A percentile compares a stretch with the other conserved stretches of the same genome.
phyloP scores from a whole-genome alignment of 345 rosid species.

The Durio zibethinus region DNA sequence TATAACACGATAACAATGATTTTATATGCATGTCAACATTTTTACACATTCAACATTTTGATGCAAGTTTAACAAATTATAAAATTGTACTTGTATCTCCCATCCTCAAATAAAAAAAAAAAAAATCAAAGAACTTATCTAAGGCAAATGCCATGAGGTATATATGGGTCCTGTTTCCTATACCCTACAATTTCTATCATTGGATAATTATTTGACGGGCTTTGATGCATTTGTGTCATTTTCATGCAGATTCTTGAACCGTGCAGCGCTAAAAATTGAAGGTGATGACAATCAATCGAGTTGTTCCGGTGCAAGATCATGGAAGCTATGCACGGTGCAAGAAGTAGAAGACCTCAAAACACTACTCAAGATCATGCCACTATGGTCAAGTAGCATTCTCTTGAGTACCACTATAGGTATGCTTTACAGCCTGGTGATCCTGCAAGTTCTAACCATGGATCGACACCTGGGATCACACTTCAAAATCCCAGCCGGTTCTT shows the following conservation, averaged over 20 bases:
- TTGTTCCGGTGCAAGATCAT: neutral
- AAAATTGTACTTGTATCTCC: too few relatives aligned
- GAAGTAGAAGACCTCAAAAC: slow-evolving; percentile 17
- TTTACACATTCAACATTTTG: too few relatives aligned
- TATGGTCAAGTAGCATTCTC: slow-evolving; percentile 7
- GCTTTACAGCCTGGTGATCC: neutral
- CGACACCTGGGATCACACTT: slow-evolving; percentile 1
- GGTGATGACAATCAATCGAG: neutral
- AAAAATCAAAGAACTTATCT: too few relatives aligned
- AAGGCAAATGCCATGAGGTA: too few relatives aligned
- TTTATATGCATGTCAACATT: too few relatives aligned
- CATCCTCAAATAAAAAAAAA: too few relatives aligned
- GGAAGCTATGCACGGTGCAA: slow-evolving; percentile 11
- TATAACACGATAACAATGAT: too few relatives aligned
- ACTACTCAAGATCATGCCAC: slow-evolving; percentile 12
- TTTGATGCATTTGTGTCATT: too few relatives aligned
- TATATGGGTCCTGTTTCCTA: too few relatives aligned
- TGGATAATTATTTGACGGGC: too few relatives aligned
- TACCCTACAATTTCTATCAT: too few relatives aligned
- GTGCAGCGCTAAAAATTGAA: slow-evolving; percentile 4
- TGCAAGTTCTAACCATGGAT: slow-evolving; percentile 24
- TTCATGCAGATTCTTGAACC: slow-evolving; percentile 9
- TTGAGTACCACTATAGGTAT: neutral
- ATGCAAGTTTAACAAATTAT: too few relatives aligned
- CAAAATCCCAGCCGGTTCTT: slow-evolving; percentile 10